Evolutionary conservation across 2,329 filamentous ascomycete genomes (phyloP).

Genomic region (Metarhizium brunneum): DNA sequence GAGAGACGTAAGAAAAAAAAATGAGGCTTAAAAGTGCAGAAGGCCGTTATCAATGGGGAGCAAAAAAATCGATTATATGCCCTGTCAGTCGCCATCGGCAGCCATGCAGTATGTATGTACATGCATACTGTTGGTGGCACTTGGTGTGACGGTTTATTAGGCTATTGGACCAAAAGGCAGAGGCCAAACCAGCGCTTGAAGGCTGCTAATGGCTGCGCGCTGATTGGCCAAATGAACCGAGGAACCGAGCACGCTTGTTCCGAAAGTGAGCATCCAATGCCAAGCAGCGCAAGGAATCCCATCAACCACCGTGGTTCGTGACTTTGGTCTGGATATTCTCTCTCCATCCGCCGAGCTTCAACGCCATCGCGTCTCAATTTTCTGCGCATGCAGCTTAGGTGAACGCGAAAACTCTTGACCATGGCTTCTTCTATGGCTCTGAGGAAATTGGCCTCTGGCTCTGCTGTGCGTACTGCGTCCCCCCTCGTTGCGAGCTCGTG

Average conservation of each 20-base stretch:
- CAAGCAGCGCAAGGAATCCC: conserved; percentile 14
- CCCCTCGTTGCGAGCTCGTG: conserved; percentile 4
- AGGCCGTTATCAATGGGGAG: too few relatives aligned
- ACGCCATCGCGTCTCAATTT: conserved; percentile 6
- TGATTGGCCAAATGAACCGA: conserved; percentile 28
- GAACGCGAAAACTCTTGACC: conserved; percentile 21
- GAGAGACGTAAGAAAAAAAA: too few relatives aligned
- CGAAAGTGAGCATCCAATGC: background rate
- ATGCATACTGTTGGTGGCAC: background rate
- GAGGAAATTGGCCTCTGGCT: conserved; percentile 48
- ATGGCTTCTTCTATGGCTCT: conserved; percentile 58
- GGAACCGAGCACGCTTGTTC: conserved; percentile 22
- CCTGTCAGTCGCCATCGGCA: background rate
- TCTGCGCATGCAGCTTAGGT: conserved; percentile 22
- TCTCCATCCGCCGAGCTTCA: background rate
- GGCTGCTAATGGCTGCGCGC: conserved; percentile 9
- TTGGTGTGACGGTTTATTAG: conserved; percentile 2
- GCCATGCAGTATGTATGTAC: background rate
- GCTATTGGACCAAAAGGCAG: conserved; percentile 1
- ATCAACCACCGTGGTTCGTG: conserved; percentile 8
- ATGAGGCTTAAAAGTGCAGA: too few relatives aligned
- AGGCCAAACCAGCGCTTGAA: background rate
- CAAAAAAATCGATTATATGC: background rate
- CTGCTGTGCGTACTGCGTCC: conserved; percentile 38
- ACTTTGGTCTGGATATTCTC: conserved; percentile 9